These are phyloP conservation scores for Agaricus blazei DNA, from an alignment of 768 basidiomycete genomes.

Conservation along the genomic window DNA sequence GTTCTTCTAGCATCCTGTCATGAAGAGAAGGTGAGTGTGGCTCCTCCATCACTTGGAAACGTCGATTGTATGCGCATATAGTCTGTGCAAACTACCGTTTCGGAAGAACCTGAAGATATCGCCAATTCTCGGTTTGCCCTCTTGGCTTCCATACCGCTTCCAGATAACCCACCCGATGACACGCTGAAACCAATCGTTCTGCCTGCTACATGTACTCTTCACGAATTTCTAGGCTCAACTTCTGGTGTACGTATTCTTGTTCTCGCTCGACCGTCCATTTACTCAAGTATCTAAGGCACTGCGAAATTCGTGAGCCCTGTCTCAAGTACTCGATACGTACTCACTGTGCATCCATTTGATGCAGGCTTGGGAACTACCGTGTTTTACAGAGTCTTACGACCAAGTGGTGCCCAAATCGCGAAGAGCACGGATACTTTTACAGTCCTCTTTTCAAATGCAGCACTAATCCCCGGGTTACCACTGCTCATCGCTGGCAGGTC, in stretches of 20 bases:
- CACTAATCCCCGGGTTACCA: constrained; percentile 71
- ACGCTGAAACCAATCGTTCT: constrained; percentile 65
- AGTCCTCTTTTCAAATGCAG: constrained; percentile 71
- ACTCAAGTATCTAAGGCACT: constrained; percentile 39
- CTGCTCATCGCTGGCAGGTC: constrained; percentile 68
- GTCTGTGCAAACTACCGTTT: constrained; percentile 20
- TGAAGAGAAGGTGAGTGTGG: constrained; percentile 1
- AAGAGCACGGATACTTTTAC: constrained; percentile 79
- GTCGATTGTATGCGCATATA: background rate
- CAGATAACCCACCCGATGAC: constrained; percentile 57
- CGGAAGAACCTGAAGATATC: constrained; percentile 36
- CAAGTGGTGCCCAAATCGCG: constrained; percentile 74
- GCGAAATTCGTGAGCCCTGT: constrained; percentile 45
- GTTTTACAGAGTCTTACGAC: constrained; percentile 65
- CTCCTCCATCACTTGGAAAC: background rate
- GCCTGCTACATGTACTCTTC: constrained; percentile 56
- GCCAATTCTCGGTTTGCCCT: constrained; percentile 51
- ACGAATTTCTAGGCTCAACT: constrained; percentile 61
- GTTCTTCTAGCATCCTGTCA: background rate
- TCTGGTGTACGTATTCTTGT: constrained; percentile 42
- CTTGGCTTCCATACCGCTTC: constrained; percentile 59
- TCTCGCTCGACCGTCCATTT: background rate
- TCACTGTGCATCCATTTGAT: no score
- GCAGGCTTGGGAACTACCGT: constrained; percentile 61
- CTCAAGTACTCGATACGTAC: no score